Evolutionary conservation across 495 filamentous ascomycete genomes (phyloP).

Genomic region (Aspergillus sclerotioniger): DNA sequence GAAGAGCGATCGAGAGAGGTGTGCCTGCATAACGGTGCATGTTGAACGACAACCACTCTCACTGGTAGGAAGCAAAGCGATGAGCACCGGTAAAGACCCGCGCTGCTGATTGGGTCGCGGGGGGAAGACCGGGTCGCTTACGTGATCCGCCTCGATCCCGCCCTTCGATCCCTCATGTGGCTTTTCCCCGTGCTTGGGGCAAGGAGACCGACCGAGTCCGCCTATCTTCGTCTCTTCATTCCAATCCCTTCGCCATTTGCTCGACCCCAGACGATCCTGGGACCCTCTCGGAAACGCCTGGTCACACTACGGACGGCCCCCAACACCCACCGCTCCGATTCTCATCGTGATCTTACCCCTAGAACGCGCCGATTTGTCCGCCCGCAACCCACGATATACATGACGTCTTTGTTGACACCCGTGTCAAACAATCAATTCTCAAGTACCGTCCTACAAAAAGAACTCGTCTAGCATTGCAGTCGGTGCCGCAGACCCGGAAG

Average conservation of each 20-base stretch:
- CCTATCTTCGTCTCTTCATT: conserved; percentile 2
- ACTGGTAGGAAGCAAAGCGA: background rate
- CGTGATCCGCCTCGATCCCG: conserved; percentile 32
- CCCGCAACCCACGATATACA: conserved; percentile 28
- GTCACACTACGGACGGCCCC: background rate
- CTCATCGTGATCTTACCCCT: conserved; percentile 15
- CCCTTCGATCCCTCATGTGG: conserved; percentile 31
- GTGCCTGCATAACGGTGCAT: conserved; percentile 11
- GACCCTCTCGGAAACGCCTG: no score
- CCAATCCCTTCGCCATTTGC: conserved; percentile 14
- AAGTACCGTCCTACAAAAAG: conserved; percentile 13
- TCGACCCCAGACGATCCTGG: background rate
- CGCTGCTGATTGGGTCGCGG: background rate
- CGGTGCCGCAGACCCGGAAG: background rate
- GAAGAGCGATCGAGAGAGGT: background rate
- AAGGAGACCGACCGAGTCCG: conserved; percentile 9
- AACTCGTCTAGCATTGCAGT: background rate
- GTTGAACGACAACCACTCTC: background rate
- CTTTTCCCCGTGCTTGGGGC: conserved; percentile 37
- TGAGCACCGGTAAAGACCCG: background rate
- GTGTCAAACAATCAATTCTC: conserved; percentile 18
- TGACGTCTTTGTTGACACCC: conserved; percentile 48
- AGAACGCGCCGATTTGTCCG: conserved; percentile 24
- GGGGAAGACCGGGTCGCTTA: conserved; percentile 20
- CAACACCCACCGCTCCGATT: conserved; percentile 2